phyloP scores from a whole-genome alignment of 2,329 filamentous ascomycete genomes.

The Fusarium fujikuroi region DNA sequence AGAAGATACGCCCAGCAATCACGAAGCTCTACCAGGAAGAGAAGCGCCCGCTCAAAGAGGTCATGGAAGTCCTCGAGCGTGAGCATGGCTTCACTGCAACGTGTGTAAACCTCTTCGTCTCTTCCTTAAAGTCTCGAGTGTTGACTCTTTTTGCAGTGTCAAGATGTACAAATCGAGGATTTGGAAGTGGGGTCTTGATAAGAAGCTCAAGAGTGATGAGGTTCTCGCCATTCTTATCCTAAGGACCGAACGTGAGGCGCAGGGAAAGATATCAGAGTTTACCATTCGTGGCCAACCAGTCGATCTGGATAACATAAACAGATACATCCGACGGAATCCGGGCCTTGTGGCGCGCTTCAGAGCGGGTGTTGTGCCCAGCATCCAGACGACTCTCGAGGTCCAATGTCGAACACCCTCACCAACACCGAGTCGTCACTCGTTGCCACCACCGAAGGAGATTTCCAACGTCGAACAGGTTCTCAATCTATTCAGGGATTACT shows the following conservation, averaged over 20 bases:
- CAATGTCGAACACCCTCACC: slow-evolving; percentile 48
- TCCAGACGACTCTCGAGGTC: slow-evolving; percentile 48
- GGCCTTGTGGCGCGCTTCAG: slow-evolving; percentile 47
- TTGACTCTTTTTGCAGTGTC: slow-evolving; percentile 42
- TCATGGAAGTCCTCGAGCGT: slow-evolving; percentile 53
- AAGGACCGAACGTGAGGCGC: slow-evolving; percentile 51
- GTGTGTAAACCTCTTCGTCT: slow-evolving; percentile 42
- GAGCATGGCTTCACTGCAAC: slow-evolving; percentile 54
- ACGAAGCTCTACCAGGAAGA: slow-evolving; percentile 54
- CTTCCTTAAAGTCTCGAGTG: not conserved
- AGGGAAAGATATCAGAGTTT: slow-evolving; percentile 49
- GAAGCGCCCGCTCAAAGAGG: slow-evolving; percentile 54
- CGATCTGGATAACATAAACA: slow-evolving; percentile 53
- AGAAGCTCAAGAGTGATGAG: slow-evolving; percentile 56
- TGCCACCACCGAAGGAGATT: slow-evolving; percentile 39
- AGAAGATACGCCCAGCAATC: slow-evolving; percentile 51
- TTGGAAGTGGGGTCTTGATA: slow-evolving; percentile 55
- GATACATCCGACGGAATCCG: slow-evolving; percentile 54
- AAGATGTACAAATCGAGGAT: slow-evolving; percentile 58
- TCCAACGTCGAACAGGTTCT: slow-evolving; percentile 44
- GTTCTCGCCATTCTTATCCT: slow-evolving; percentile 53
- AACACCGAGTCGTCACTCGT: slow-evolving; percentile 27
- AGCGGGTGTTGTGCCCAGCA: slow-evolving; percentile 46
- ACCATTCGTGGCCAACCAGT: slow-evolving; percentile 53
- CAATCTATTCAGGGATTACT: slow-evolving; percentile 45